Conservation (phyloP, 2,329 filamentous ascomycete genomes). For the Sporothrix globosa region DNA sequence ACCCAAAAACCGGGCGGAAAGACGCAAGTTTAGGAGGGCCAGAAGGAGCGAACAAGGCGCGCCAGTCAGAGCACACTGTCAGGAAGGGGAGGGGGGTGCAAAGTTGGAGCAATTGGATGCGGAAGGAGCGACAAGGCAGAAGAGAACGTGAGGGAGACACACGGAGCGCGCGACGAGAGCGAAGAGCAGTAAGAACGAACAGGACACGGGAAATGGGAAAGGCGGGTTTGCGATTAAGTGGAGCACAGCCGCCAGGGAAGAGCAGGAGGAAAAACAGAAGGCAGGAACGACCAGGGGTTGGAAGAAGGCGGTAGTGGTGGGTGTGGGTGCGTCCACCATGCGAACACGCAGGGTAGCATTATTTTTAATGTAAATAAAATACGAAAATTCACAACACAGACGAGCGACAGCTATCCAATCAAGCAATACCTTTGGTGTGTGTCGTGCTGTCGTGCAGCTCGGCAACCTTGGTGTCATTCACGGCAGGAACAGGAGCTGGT, state of each 20-base stretch:
- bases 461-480: slow-evolving; percentile 12
- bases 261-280: slow-evolving; percentile 28
- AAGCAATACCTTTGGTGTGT: slow-evolving; percentile 29
- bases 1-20: background rate
- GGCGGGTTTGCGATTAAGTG: slow-evolving; percentile 31
- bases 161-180: slow-evolving; percentile 16
- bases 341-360: slow-evolving; percentile 4
- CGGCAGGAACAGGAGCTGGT: background rate
- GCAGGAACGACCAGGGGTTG: slow-evolving; percentile 20
- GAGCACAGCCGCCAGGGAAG: slow-evolving; percentile 22
- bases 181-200: slow-evolving; percentile 18
- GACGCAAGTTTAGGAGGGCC: slow-evolving; percentile 17
- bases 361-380: slow-evolving; percentile 25
- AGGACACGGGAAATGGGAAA: slow-evolving; percentile 26
- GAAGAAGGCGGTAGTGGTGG: slow-evolving; percentile 10
- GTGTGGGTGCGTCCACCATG: slow-evolving; percentile 5
- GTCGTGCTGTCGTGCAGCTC: slow-evolving; percentile 5
- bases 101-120: slow-evolving; percentile 8
- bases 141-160: slow-evolving; percentile 17
- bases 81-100: background rate
- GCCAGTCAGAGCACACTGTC: slow-evolving; percentile 2
- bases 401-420: slow-evolving; percentile 25
- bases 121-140: slow-evolving; percentile 25
- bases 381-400: slow-evolving; percentile 2
- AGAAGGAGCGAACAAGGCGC: slow-evolving; percentile 15